Conservation (phyloP, 257 asterid species). For the Schizonepeta tenuifolia region DNA sequence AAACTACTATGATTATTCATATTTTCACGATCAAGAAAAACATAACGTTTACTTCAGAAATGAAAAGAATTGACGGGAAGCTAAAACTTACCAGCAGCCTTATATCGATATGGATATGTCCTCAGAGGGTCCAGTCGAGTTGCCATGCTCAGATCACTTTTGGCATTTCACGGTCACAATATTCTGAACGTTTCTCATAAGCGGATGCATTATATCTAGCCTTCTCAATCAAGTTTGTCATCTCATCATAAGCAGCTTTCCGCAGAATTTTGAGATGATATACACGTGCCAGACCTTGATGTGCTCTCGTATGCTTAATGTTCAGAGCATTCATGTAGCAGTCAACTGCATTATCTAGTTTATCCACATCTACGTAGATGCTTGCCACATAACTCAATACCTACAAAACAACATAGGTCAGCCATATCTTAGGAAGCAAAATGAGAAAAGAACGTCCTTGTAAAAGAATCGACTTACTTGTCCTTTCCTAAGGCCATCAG, state of each 20-base stretch:
- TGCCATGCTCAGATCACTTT: conserved; percentile 81
- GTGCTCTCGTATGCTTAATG: conserved; percentile 93
- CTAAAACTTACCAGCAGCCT: conserved; percentile 79
- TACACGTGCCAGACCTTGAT: conserved; percentile 95
- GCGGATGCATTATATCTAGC: conserved; percentile 91
- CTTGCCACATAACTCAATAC: conserved; percentile 94
- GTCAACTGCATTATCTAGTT: conserved; percentile 79
- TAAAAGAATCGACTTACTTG: conserved; percentile 58
- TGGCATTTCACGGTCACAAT: conserved; percentile 92
- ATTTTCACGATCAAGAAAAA: conserved; percentile 9
- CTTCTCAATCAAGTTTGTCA: conserved; percentile 92
- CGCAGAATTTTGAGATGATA: conserved; percentile 85
- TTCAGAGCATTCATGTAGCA: conserved; percentile 88
- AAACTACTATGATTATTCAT: neutral
- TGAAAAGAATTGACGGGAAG: conserved; percentile 1
- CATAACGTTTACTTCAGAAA: conserved; percentile 2
- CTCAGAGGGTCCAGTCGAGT: conserved; percentile 86
- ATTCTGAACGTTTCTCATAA: conserved; percentile 89
- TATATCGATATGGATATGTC: conserved; percentile 88
- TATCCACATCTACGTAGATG: conserved; percentile 79
- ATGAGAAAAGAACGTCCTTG: neutral
- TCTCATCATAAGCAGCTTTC: conserved; percentile 91
- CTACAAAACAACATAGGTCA: conserved; percentile 48
- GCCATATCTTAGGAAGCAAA: conserved; percentile 6
- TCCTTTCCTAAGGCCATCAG: conserved; percentile 98